Base-by-base conservation (phyloP, 148 eudicot species). In the Limonium bicolor region DNA sequence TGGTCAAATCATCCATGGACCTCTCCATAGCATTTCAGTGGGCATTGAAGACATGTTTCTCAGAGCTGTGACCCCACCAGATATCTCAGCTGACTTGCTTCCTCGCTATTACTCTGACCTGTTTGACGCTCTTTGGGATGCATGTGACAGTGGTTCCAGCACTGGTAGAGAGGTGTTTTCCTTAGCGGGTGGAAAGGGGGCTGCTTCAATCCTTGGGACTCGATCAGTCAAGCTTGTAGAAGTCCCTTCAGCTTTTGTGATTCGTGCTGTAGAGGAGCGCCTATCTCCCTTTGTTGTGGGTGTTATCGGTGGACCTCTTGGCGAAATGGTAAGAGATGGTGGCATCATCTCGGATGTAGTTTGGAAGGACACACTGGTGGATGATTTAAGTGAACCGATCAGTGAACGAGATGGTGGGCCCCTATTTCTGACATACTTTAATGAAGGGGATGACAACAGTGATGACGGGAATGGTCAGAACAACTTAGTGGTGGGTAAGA, bases 41-140 rank as follows among this genome's bases (percentile, higher is more conserved):
- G 95, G 99, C 30, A 90, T 90, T 11, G 99, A 90, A 56, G 99
- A 90, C 72, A 80, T 90, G 95, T 84, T 90, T 65, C 88, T 84
- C 28, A 77, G 56, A 46, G 74, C 80, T 53, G 46, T 61, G 36
- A 29, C 68, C 38, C 88, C 95, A 22, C 50, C 68, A 10, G 82
- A 78, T 38, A 60, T 84, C 27, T 21, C 57, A 1, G 62, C 39
- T 36, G 74, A 64, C 34, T 62, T 48, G 30, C 39, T 53, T 2
- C 67, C 86, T 24, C 46, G 27, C 29, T 90, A 80, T 67, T 60
- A 69, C 50, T 35, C 69, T 1, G 63, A 73, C 32, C 66, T 90
- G 27, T 90, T 80, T 55, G 63, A 76, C 59, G 85, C 99, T 41
- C 62, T 90, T 45, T 90, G 99, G 99, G 99, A 90, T 60, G 93